A percentile compares a stretch with the other conserved stretches of the same genome.
Conservation (phyloP, 345 rosid species). For the Angophora floribunda region DNA sequence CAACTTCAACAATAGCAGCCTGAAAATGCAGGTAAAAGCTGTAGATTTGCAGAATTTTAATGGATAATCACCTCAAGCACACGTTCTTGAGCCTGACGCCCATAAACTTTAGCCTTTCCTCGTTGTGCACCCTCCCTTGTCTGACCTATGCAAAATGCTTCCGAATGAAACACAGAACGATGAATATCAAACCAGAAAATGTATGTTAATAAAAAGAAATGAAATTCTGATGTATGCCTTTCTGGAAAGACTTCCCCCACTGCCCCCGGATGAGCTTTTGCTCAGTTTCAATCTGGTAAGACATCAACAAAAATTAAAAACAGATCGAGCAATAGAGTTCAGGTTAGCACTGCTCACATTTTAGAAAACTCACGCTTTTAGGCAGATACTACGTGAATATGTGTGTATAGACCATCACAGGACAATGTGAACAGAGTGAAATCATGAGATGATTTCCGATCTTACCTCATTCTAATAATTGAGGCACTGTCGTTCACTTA, state of each 20-base stretch:
- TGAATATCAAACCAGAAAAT: background rate
- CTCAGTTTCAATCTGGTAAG: constrained; percentile 37
- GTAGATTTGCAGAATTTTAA: background rate
- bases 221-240: constrained; percentile 34
- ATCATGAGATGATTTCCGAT: background rate
- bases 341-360: background rate
- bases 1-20: background rate
- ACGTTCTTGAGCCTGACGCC: constrained; percentile 41
- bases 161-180: background rate
- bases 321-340: background rate
- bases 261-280: constrained; percentile 14
- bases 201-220: background rate
- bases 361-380: background rate
- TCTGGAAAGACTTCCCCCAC: constrained; percentile 8
- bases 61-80: constrained; percentile 43
- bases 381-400: background rate
- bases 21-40: background rate
- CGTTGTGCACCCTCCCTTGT: constrained; percentile 14
- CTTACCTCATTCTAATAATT: constrained; percentile 9
- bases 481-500: background rate
- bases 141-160: constrained; percentile 22
- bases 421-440: background rate
- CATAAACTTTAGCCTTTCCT: constrained; percentile 20
- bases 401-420: background rate
- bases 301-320: background rate